Conservation (phyloP, 441 rosid species). For the Mallotus japonicus region DNA sequence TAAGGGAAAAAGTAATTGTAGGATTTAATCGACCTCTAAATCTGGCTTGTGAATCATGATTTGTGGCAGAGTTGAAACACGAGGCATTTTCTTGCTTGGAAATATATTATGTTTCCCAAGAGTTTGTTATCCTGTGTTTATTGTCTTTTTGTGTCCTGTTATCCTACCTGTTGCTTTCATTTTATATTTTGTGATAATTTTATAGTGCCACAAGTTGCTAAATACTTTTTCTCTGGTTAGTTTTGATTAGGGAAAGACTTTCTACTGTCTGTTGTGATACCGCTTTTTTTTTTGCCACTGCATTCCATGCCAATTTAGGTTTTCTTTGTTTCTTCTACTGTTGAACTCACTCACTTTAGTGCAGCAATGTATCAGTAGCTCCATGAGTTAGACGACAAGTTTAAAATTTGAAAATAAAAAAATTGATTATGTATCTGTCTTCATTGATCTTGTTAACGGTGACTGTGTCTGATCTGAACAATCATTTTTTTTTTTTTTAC, state of each 20-base stretch:
- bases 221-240: background rate
- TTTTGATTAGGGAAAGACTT: background rate
- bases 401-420: background rate
- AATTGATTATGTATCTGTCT: too few relatives aligned
- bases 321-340: too few relatives aligned
- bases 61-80: too few relatives aligned
- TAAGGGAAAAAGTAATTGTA: too few relatives aligned
- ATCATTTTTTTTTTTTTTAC: slow-evolving; percentile 20
- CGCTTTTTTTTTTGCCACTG: background rate
- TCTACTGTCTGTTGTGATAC: background rate
- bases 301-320: background rate
- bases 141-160: background rate
- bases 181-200: background rate
- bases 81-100: too few relatives aligned
- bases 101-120: too few relatives aligned
- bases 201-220: background rate
- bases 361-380: background rate
- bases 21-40: too few relatives aligned
- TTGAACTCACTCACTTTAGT: too few relatives aligned
- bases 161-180: background rate
- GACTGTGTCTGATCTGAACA: slow-evolving; percentile 22
- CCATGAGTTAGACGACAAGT: background rate
- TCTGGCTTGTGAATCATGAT: too few relatives aligned
- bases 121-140: too few relatives aligned
- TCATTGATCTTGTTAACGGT: slow-evolving; percentile 16